Evolutionary conservation across 495 filamentous ascomycete genomes (phyloP).

Genomic region (Elaphomyces granulatus): DNA sequence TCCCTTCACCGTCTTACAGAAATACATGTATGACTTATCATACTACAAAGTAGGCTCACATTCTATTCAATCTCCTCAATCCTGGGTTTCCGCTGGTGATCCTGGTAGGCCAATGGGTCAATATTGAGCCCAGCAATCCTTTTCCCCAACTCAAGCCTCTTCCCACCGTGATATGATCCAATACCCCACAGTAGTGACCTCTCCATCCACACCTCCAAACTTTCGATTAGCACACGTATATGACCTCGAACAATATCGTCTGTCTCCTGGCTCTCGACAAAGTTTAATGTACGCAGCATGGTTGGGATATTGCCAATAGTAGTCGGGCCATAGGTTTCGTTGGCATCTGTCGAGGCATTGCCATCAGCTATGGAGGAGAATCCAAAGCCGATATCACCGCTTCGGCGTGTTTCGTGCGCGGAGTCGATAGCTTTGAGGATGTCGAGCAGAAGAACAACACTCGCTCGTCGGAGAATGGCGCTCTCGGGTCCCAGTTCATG

Average conservation of each 20-base stretch:
- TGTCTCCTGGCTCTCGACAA: slow-evolving; percentile 51
- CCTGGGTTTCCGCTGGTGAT: slow-evolving; percentile 16
- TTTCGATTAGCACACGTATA: slow-evolving; percentile 54
- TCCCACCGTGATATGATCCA: slow-evolving; percentile 10
- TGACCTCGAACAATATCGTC: slow-evolving; percentile 64
- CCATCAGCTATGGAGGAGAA: slow-evolving; percentile 34
- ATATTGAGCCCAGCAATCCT: slow-evolving; percentile 27
- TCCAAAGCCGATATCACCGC: slow-evolving; percentile 41
- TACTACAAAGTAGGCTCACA: slow-evolving; percentile 1
- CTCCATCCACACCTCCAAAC: slow-evolving; percentile 55
- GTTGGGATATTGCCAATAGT: slow-evolving; percentile 41
- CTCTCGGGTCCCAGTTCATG: slow-evolving; percentile 48
- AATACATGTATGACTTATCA: background rate
- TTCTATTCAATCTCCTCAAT: slow-evolving; percentile 42
- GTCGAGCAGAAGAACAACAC: slow-evolving; percentile 51
- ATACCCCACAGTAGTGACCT: slow-evolving; percentile 35
- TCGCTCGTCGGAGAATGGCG: slow-evolving; percentile 60
- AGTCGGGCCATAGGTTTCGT: slow-evolving; percentile 6
- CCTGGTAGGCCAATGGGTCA: slow-evolving; percentile 21
- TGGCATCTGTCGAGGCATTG: background rate
- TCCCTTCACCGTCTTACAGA: too few species aligned
- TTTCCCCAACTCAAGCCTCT: slow-evolving; percentile 21
- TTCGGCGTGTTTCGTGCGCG: slow-evolving; percentile 31
- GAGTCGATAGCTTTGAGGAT: slow-evolving; percentile 51
- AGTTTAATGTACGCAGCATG: slow-evolving; percentile 47